A percentile compares a stretch with the other conserved stretches of the same genome.
Conservation (phyloP, 1,284 basidiomycete genomes). For the Neolentinus lepideus region DNA sequence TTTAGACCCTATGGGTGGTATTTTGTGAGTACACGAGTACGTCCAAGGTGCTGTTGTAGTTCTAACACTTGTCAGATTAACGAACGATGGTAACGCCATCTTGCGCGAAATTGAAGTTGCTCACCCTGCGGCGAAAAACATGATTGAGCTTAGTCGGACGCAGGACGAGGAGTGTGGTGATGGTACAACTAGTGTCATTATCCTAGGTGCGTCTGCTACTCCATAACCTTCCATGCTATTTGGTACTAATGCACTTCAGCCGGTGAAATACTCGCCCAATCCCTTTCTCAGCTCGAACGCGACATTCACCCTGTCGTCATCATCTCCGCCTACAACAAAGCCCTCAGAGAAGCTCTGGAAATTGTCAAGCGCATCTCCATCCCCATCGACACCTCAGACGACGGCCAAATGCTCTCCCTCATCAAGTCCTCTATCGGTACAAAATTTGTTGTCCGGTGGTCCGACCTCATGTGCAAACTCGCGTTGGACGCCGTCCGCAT, state of each 20-base stretch:
- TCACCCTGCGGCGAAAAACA: conserved; percentile 97
- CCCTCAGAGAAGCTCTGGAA: conserved; percentile 84
- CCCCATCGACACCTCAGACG: conserved; percentile 84
- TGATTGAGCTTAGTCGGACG: conserved; percentile 97
- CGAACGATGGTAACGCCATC: conserved; percentile 98
- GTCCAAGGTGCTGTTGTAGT: not conserved
- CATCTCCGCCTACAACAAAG: conserved; percentile 96
- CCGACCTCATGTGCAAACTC: conserved; percentile 94
- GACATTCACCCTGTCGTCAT: conserved; percentile 99
- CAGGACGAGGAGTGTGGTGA: conserved; percentile 99
- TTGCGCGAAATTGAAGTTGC: conserved; percentile 97
- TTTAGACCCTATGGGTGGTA: conserved; percentile 95
- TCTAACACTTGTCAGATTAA: conserved; percentile 54
- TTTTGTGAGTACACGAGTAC: conserved; percentile 58
- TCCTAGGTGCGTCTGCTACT: conserved; percentile 61
- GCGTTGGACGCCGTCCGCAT: conserved; percentile 90
- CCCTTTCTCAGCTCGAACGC: conserved; percentile 86
- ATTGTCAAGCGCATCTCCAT: conserved; percentile 86
- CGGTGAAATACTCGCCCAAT: conserved; percentile 98
- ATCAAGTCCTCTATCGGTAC: conserved; percentile 99
- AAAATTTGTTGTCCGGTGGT: conserved; percentile 96
- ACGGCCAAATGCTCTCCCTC: conserved; percentile 90
- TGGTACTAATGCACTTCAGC: conserved; percentile 38
- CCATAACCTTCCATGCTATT: not conserved
- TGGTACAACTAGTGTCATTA: conserved; percentile 96